Conservation (phyloP, 2,329 filamentous ascomycete genomes). For the Trichophaea hybrida region DNA sequence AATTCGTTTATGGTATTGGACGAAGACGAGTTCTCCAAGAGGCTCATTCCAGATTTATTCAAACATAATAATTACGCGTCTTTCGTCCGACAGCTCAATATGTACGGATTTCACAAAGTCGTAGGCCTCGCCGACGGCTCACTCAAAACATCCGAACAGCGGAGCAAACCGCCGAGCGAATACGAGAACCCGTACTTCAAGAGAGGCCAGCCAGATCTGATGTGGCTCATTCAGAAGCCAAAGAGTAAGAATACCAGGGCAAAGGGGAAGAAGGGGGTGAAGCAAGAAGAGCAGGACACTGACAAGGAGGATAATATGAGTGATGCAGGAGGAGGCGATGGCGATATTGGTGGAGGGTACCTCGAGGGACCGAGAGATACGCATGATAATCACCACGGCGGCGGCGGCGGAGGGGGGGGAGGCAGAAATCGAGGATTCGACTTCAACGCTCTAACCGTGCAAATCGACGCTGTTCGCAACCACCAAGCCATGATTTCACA, state of each 20-base stretch:
- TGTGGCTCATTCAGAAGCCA: constrained; percentile 44
- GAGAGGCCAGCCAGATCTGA: constrained; percentile 74
- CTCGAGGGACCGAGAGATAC: constrained; percentile 32
- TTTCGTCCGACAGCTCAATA: constrained; percentile 57
- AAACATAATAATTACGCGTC: constrained; percentile 70
- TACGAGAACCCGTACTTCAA: constrained; percentile 96
- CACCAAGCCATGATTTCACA: constrained; percentile 76
- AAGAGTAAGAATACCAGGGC: constrained; percentile 44
- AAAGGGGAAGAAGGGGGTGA: constrained; percentile 29
- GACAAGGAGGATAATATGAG: constrained; percentile 32
- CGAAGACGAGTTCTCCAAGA: constrained; percentile 75
- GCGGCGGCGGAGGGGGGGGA: constrained; percentile 29
- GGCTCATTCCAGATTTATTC: constrained; percentile 59
- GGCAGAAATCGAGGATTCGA: constrained; percentile 41
- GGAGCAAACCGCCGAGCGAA: constrained; percentile 95
- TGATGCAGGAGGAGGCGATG: constrained; percentile 50
- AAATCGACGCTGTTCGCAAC: constrained; percentile 66
- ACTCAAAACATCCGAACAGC: constrained; percentile 91
- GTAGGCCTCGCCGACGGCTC: constrained; percentile 90
- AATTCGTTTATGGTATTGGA: constrained; percentile 94
- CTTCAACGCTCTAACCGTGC: constrained; percentile 59
- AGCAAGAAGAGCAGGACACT: constrained; percentile 30
- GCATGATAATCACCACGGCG: constrained; percentile 28
- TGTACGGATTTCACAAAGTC: constrained; percentile 53
- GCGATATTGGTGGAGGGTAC: constrained; percentile 52